Conservation (phyloP, 768 basidiomycete genomes). For the Crucibulum laeve region DNA sequence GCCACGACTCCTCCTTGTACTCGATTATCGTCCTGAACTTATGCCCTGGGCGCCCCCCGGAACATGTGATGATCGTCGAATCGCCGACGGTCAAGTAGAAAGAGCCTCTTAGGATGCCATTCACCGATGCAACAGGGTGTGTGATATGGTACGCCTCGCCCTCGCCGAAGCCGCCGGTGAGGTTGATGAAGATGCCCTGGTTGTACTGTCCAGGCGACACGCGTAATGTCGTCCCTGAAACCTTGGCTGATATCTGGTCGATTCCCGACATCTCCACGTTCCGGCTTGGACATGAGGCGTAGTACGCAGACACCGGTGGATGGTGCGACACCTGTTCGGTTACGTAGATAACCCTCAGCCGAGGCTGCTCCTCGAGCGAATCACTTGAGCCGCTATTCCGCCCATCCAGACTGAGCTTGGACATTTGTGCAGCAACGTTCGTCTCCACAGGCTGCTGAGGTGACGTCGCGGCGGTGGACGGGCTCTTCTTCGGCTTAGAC, state of each 20-base stretch:
- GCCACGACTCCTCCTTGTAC: slow-evolving; percentile 98
- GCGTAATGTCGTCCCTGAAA: slow-evolving; percentile 83
- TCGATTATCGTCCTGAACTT: slow-evolving; percentile 81
- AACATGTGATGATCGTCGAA: slow-evolving; percentile 76
- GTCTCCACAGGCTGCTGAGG: slow-evolving; percentile 35
- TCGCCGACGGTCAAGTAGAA: slow-evolving; percentile 90
- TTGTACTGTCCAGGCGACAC: slow-evolving; percentile 82
- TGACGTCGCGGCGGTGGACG: slow-evolving; percentile 54
- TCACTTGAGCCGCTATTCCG: slow-evolving; percentile 15
- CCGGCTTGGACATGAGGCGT: slow-evolving; percentile 70
- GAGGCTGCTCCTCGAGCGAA: slow-evolving; percentile 10
- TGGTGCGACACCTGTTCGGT: slow-evolving; percentile 98
- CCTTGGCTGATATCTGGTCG: slow-evolving; percentile 92
- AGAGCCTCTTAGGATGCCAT: slow-evolving; percentile 86
- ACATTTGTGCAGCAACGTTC: slow-evolving; percentile 50
- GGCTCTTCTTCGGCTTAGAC: slow-evolving; percentile 48
- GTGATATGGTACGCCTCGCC: slow-evolving; percentile 86
- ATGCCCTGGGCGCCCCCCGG: slow-evolving; percentile 55
- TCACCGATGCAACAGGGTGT: slow-evolving; percentile 86
- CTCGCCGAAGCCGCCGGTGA: slow-evolving; percentile 68
- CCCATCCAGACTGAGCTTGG: slow-evolving; percentile 52
- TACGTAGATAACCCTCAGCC: slow-evolving; percentile 54
- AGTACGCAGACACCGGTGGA: slow-evolving; percentile 88
- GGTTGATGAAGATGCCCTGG: slow-evolving; percentile 80
- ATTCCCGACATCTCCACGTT: slow-evolving; percentile 71